phyloP scores from a whole-genome alignment of 495 filamentous ascomycete species.

The Echria macrotheca region DNA sequence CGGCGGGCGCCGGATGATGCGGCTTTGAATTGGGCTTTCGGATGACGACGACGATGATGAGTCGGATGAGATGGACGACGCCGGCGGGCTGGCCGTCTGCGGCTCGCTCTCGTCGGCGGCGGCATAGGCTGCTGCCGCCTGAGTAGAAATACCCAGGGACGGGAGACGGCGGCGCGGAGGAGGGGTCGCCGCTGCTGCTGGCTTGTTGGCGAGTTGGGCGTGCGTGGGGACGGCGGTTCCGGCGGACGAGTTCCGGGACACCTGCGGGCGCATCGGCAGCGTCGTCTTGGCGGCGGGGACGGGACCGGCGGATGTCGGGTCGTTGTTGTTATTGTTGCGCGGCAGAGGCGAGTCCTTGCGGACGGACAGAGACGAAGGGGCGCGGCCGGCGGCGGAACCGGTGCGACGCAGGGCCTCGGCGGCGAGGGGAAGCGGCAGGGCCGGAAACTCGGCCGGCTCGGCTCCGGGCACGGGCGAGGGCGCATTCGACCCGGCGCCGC shows the following conservation, averaged over 20 bases:
- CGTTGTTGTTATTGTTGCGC: no score
- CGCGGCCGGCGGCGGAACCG: slow-evolving; percentile 53
- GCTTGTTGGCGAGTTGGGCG: slow-evolving; percentile 19
- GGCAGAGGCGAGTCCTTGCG: slow-evolving; percentile 56
- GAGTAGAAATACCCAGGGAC: slow-evolving; percentile 25
- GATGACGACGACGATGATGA: slow-evolving; percentile 41
- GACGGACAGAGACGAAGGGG: slow-evolving; percentile 57
- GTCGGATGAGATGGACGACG: slow-evolving; percentile 29
- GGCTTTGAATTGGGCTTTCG: slow-evolving; percentile 39
- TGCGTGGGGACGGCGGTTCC: slow-evolving; percentile 46
- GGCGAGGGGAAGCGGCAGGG: slow-evolving; percentile 35
- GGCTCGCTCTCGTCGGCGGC: slow-evolving; percentile 21
- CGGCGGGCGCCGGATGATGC: slow-evolving; percentile 53
- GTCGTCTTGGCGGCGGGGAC: slow-evolving; percentile 25
- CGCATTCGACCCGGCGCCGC: slow-evolving; percentile 40
- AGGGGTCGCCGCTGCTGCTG: slow-evolving; percentile 12
- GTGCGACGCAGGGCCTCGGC: slow-evolving; percentile 55
- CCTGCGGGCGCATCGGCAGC: slow-evolving; percentile 27
- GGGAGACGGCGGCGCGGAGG: slow-evolving; percentile 27
- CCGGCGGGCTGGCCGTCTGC: slow-evolving; percentile 32
- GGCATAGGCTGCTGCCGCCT: not conserved
- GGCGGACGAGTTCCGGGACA: slow-evolving; percentile 56
- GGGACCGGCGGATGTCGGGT: slow-evolving; percentile 32
- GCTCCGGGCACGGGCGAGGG: slow-evolving; percentile 49
- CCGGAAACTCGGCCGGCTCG: slow-evolving; percentile 38